Base-by-base conservation (phyloP, 345 rosid genomes). In the Mallotus nudiflorus region DNA sequence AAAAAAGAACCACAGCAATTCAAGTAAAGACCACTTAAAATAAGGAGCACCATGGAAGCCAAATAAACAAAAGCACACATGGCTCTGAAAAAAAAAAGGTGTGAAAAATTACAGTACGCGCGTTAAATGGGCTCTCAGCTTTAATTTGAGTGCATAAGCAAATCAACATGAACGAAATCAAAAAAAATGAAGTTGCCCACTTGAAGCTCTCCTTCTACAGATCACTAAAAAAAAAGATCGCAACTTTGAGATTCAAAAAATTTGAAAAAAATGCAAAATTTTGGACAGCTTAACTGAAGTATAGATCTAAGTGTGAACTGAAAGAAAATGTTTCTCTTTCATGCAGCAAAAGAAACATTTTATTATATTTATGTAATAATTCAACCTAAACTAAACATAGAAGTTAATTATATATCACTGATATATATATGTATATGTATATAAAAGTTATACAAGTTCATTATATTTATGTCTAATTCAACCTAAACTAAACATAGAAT, bases 81-180 rank as follows among this genome's bases (percentile, higher is more conserved):
- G 40, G 63, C 58, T 66, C 50, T 51, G 19, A n/a, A n/a, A 12
- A 66, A 56, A 14, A 25, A 62, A 55, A 53, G 33, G 12, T 29
- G 28, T 1, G 18, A 31, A 57, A 69, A 65, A 55, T 37, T 18
- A 44, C 10, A 62, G 65, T 78, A 94, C 96, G 93, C 82, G 90
- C 82, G 73, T 80, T 87, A 64, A 50, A 75, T 71, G 90, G 89
- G 80, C 92, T 87, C 81, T 84, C 96, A 63, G 92, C 97, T 86
- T 92, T 92, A 76, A 95, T 85, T 80, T 80, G 86, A 73, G 97
- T 86, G 74, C 97, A 87, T 48, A 92, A 83, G 82, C 99, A 95
- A 81, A 84, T 66, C 89, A 97, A 96, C 97, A 95, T 95, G 71
- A 72, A 61, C 42, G 49, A 59, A 68, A 48, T 15, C 62, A 66